Conservation (phyloP, 1,284 basidiomycete species). For the Bjerkandera adusta region DNA sequence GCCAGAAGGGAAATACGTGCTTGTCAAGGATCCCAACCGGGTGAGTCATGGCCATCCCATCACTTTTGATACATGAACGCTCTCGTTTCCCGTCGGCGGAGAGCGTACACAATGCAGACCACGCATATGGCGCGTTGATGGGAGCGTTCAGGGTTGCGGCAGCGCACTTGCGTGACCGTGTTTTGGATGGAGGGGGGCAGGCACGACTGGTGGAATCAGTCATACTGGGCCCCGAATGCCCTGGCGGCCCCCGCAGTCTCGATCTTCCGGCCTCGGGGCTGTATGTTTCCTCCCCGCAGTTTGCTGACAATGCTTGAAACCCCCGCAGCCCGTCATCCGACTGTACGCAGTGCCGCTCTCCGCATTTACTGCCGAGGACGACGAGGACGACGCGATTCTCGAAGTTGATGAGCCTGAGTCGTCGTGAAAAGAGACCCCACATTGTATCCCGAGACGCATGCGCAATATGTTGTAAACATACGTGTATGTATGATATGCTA, state of each 20-base stretch:
- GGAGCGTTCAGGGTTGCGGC: no score
- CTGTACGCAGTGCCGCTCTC: slow-evolving; percentile 89
- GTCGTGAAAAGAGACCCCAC: neutral
- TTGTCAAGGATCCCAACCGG: slow-evolving; percentile 96
- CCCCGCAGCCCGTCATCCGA: slow-evolving; percentile 82
- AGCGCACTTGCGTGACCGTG: no score
- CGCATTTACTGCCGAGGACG: slow-evolving; percentile 74
- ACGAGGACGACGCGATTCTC: slow-evolving; percentile 47
- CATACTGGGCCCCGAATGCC: no score
- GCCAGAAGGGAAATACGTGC: slow-evolving; percentile 94
- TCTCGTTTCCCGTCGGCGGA: no score
- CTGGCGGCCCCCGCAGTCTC: no score
- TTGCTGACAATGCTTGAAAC: slow-evolving; percentile 2
- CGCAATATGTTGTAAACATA: neutral
- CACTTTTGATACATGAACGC: neutral
- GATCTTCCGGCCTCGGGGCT: neutral
- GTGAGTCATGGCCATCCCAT: slow-evolving; percentile 44
- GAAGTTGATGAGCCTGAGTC: slow-evolving; percentile 52
- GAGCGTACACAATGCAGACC: no score
- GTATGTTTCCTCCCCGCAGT: neutral
- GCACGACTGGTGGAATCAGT: no score
- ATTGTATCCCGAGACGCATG: neutral
- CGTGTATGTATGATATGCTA: no score
- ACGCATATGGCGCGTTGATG: no score
- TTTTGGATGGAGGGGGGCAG: no score